Evolutionary conservation across 352 stramenopile species (phyloP).

Genomic region (Aphanomyces invadans): DNA sequence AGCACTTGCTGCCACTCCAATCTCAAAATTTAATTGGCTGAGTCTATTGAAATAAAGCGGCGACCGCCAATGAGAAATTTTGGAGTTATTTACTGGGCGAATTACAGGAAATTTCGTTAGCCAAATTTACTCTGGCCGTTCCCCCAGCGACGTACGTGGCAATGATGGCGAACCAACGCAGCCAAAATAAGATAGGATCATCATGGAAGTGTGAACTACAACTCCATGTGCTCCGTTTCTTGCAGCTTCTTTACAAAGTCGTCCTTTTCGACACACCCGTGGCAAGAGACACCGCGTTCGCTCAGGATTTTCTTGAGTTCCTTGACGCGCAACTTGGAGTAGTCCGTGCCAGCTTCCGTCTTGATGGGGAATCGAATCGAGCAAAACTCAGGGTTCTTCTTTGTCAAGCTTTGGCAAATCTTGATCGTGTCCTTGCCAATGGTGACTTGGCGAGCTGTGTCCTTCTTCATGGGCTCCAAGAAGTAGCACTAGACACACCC

Average conservation of each 20-base stretch:
- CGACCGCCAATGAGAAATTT: too few species aligned
- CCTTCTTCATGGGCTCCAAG: slow-evolving; percentile 90
- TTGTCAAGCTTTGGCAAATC: slow-evolving; percentile 91
- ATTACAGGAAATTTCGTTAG: too few species aligned
- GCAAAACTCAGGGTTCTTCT: slow-evolving; percentile 93
- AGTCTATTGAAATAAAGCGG: too few species aligned
- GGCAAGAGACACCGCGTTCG: slow-evolving; percentile 88
- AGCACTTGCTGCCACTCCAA: too few species aligned
- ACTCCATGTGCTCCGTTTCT: slow-evolving; percentile 83
- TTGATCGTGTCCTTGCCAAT: slow-evolving; percentile 90
- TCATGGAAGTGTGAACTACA: slow-evolving; percentile 41
- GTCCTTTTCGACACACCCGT: slow-evolving; percentile 91
- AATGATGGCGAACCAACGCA: too few species aligned
- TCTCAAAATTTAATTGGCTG: too few species aligned
- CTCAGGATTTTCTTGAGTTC: slow-evolving; percentile 91
- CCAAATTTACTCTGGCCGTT: too few species aligned
- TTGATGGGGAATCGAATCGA: slow-evolving; percentile 91
- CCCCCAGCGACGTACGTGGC: too few species aligned
- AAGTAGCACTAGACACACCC: slow-evolving; percentile 84
- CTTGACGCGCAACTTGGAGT: slow-evolving; percentile 92
- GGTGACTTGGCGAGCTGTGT: slow-evolving; percentile 86
- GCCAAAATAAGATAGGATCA: slow-evolving; percentile 18
- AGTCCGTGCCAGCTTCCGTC: slow-evolving; percentile 91
- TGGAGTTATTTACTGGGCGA: too few species aligned
- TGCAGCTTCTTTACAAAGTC: slow-evolving; percentile 94